phyloP scores from a whole-genome alignment of 1,139 yeast genomes.

The Yamadazyma siamensis region DNA sequence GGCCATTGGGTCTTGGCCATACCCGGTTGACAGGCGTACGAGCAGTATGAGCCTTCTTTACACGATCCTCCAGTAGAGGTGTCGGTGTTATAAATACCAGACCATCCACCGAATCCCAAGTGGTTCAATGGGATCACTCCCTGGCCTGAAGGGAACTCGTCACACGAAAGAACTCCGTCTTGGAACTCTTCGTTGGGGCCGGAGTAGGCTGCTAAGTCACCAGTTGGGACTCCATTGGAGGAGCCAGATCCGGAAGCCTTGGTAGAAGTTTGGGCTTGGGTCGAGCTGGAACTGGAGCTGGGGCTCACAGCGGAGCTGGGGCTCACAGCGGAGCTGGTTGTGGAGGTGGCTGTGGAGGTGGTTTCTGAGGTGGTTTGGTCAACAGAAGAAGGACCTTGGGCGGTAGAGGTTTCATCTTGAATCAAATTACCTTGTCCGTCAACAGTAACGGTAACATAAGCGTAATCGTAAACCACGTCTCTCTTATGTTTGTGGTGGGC shows the following conservation, averaged over 20 bases:
- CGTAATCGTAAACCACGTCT: slow-evolving; percentile 78
- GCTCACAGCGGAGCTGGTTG: slow-evolving; percentile 9
- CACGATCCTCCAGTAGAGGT: slow-evolving; percentile 69
- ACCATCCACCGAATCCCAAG: slow-evolving; percentile 66
- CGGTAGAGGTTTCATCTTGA: slow-evolving; percentile 12
- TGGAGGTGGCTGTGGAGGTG: slow-evolving; percentile 15
- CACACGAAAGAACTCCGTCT: slow-evolving; percentile 64
- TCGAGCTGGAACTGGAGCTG: slow-evolving; percentile 2
- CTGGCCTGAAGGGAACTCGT: slow-evolving; percentile 64
- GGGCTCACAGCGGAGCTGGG: slow-evolving; percentile 11
- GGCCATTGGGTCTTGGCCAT: slow-evolving; percentile 93
- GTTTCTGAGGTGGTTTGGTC: slow-evolving; percentile 17
- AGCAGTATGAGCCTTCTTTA: slow-evolving; percentile 74
- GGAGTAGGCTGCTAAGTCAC: slow-evolving; percentile 53
- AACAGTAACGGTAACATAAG: slow-evolving; percentile 72
- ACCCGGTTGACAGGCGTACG: slow-evolving; percentile 86
- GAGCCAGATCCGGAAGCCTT: slow-evolving; percentile 12
- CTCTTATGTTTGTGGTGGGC: slow-evolving; percentile 57
- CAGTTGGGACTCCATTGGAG: slow-evolving; percentile 35
- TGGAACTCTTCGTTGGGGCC: slow-evolving; percentile 53
- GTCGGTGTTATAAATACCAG: slow-evolving; percentile 62
- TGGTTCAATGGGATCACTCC: slow-evolving; percentile 66
- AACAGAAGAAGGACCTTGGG: too few relatives aligned
- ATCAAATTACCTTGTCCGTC: slow-evolving; percentile 60
- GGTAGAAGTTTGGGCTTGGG: slow-evolving; percentile 7